Conservation (phyloP, 371 early-diverging fungal species). For the Mucor saturninus region DNA sequence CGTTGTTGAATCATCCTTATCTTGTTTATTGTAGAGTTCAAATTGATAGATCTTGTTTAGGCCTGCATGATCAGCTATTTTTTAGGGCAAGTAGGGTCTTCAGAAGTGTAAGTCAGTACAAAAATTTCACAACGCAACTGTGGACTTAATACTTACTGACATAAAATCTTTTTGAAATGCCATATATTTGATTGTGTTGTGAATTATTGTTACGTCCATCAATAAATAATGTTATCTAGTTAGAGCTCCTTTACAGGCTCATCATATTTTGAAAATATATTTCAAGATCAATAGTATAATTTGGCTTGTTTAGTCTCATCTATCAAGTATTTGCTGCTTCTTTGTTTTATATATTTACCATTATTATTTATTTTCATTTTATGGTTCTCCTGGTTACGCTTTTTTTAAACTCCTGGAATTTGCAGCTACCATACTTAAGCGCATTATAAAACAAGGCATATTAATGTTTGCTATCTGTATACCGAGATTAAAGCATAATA, state of each 20-base stretch:
- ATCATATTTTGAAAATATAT: neutral
- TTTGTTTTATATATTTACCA: neutral
- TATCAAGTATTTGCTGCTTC: neutral
- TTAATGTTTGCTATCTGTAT: too few relatives aligned
- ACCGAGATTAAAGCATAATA: too few relatives aligned
- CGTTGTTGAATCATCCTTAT: slow-evolving; percentile 3
- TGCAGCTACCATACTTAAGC: too few relatives aligned
- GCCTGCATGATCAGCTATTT: neutral
- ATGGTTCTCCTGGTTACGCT: too few relatives aligned
- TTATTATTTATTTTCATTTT: too few relatives aligned
- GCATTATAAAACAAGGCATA: too few relatives aligned
- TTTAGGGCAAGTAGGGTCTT: neutral
- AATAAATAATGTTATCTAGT: neutral
- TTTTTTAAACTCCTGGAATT: too few relatives aligned
- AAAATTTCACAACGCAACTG: too few relatives aligned
- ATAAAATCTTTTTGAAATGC: slow-evolving; percentile 16
- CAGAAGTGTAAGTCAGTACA: slow-evolving; percentile 12
- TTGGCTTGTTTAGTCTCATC: neutral
- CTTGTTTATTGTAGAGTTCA: slow-evolving; percentile 8
- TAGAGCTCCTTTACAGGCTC: neutral
- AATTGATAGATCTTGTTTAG: slow-evolving; percentile 19
- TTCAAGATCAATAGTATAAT: slow-evolving; percentile 1
- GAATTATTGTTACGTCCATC: neutral
- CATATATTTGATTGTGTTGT: slow-evolving; percentile 7
- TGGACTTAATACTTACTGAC: slow-evolving; percentile 17